These are phyloP conservation scores for Antitrichia curtipendula DNA, from an alignment of 225 moss, liverwort and hornwort genomes.

Conservation along the genomic window DNA sequence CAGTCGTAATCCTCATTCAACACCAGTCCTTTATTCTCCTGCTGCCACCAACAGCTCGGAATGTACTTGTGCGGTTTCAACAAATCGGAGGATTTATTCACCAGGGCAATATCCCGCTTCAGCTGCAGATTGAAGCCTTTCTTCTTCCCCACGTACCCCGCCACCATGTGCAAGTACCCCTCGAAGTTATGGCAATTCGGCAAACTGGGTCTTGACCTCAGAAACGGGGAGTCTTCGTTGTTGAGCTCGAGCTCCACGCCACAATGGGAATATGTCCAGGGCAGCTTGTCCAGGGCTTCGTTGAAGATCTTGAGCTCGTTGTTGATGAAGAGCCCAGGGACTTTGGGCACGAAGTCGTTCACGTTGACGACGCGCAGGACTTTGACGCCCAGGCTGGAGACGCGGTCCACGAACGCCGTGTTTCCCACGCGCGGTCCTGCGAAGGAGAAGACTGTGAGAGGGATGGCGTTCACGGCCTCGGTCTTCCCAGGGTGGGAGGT, in stretches of 20 bases:
- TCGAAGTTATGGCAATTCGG: conserved; percentile 46
- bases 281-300: conserved; percentile 14
- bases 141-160: conserved; percentile 15
- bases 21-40: conserved; percentile 40
- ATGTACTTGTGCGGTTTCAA: conserved; percentile 9
- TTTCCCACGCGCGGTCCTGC: conserved; percentile 76
- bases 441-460: conserved; percentile 53
- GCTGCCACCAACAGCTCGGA: conserved; percentile 48
- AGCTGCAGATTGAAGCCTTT: conserved; percentile 23
- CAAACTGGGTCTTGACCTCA: neutral
- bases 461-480: neutral
- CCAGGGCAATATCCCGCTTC: conserved; percentile 32
- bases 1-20: conserved; percentile 6
- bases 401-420: conserved; percentile 24
- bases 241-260: conserved; percentile 32
- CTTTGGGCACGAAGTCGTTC: conserved; percentile 35
- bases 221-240: conserved; percentile 29
- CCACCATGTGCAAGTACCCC: conserved; percentile 57
- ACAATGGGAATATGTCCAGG: conserved; percentile 52
- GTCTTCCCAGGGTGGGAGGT: conserved; percentile 4
- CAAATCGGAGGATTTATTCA: conserved; percentile 49
- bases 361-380: conserved; percentile 58
- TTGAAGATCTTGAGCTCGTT: conserved; percentile 6
- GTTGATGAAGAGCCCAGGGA: conserved; percentile 38
- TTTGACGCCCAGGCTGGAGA: conserved; percentile 48